Base-by-base conservation (phyloP, 805 yeast species). In the Suhomyces kilbournensis region DNA sequence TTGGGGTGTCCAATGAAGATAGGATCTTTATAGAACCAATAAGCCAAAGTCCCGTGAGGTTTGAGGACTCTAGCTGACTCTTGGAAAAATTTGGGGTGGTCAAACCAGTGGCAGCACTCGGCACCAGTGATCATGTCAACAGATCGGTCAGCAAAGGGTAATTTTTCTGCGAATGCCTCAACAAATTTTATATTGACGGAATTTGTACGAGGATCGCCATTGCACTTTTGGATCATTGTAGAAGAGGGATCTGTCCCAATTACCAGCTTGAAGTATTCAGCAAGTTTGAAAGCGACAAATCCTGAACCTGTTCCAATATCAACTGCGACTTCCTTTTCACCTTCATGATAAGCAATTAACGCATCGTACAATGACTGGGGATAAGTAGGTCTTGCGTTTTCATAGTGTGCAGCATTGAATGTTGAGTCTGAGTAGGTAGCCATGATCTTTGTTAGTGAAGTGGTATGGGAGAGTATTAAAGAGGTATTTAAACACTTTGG, bases 231-330 rank as follows among this genome's bases (percentile, higher is more conserved):
- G 15, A 86, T 70, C 93, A 87, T 87, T 1, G 69, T 68, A 1
- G 62, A 63, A 0, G 90, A 83, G 2, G 80, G 70, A 63, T 88
- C 96, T 1, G 83, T 71, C 1, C 93, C 96, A 25, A 83, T 69
- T 1, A 83, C 81, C 17, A 67, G 56, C n/a, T 73, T 63, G 58
- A 84, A 83, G 47, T 70, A 65, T 1, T 67, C 56, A 3, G 76
- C 58, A 35, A 85, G 62, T 42, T 82, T 81, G 53, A 78, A 73
- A 0, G 92, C 78, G 1, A 86, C 93, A 55, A 83, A 83, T 0
- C 96, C 96, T 0, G 94, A 81, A 0, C 96, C 96, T 66, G 91
- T 86, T 0, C 94, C 96, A 3, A 86, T 69, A 68, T 90, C 97
- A 10, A 88, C 63, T 2, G 83, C 79, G 10, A 34, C 22, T 4